phyloP scores from a whole-genome alignment of 441 rosid genomes.

The Aquilaria agallochum region DNA sequence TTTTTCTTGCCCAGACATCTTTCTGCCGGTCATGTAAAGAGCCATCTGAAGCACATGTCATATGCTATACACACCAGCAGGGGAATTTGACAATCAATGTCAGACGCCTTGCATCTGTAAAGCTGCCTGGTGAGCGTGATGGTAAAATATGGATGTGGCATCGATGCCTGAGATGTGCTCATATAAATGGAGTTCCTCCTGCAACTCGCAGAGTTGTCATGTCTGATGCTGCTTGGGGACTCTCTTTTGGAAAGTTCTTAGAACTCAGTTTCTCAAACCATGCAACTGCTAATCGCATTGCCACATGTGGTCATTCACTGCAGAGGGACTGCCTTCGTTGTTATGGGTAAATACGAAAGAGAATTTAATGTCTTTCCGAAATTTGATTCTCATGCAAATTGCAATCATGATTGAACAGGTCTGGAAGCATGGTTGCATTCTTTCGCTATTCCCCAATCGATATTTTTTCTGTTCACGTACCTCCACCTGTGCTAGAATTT shows the following conservation, averaged over 20 bases:
- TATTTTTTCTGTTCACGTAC: slow-evolving; percentile 72
- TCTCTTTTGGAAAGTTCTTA: slow-evolving; percentile 94
- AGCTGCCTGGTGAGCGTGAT: slow-evolving; percentile 87
- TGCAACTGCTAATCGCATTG: slow-evolving; percentile 96
- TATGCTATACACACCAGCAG: slow-evolving; percentile 89
- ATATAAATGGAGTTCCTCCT: slow-evolving; percentile 83
- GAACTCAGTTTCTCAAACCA: slow-evolving; percentile 97
- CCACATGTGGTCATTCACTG: slow-evolving; percentile 95
- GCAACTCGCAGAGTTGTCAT: slow-evolving; percentile 89
- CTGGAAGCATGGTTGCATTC: slow-evolving; percentile 94
- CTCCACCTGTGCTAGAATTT: slow-evolving; percentile 75
- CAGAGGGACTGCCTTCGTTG: slow-evolving; percentile 94
- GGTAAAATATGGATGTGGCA: slow-evolving; percentile 99
- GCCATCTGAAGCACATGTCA: slow-evolving; percentile 80
- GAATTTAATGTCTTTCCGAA: too few species aligned
- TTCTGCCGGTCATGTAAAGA: slow-evolving; percentile 71
- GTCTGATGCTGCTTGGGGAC: slow-evolving; percentile 99
- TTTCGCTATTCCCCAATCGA: slow-evolving; percentile 92
- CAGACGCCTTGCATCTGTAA: slow-evolving; percentile 55
- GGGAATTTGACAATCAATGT: slow-evolving; percentile 94
- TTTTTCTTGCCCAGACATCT: slow-evolving; percentile 36
- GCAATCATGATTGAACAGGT: slow-evolving; percentile 28
- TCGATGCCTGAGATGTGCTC: slow-evolving; percentile 86
- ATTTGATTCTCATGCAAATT: too few species aligned
- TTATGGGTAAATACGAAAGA: slow-evolving; percentile 60